Conservation (phyloP, 2,329 filamentous ascomycete genomes). For the Helotiales sp. region DNA sequence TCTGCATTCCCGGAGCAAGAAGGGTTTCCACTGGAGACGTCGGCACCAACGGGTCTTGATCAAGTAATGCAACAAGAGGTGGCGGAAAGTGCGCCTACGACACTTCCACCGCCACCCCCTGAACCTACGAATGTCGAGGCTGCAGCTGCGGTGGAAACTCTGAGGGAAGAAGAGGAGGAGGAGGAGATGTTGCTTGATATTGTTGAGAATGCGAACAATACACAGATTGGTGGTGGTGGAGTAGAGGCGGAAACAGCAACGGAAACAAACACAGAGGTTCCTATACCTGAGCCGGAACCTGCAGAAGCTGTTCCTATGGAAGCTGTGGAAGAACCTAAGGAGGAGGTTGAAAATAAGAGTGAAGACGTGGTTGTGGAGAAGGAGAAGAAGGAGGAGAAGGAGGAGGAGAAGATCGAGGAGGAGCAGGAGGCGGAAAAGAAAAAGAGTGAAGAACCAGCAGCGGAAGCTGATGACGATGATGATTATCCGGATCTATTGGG, state of each 20-base stretch:
- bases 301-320: not conserved
- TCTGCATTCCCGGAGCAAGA: constrained; percentile 2
- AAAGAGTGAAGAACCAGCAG: not conserved
- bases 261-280: not conserved
- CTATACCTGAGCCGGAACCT: not conserved
- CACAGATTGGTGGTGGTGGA: constrained; percentile 7
- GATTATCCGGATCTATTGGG: constrained; percentile 31
- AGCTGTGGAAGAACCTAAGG: not conserved
- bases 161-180: constrained; percentile 27
- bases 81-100: constrained; percentile 11
- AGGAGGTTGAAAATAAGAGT: no score
- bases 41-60: constrained; percentile 9
- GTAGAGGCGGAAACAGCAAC: not conserved
- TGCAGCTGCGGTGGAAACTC: constrained; percentile 10
- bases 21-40: not conserved
- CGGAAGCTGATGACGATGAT: constrained; percentile 24
- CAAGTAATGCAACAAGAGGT: constrained; percentile 22
- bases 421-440: not conserved
- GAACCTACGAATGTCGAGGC: constrained; percentile 19
- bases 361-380: not conserved
- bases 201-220: constrained; percentile 20
- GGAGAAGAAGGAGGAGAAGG: not conserved
- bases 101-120: constrained; percentile 23
- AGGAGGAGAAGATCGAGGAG: not conserved
- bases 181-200: constrained; percentile 32